Percentiles rank a stretch among this genome's conserved stretches.
These are phyloP conservation scores for Lentinula raphanica DNA, from an alignment of 768 basidiomycete genomes.

Conservation along the genomic window DNA sequence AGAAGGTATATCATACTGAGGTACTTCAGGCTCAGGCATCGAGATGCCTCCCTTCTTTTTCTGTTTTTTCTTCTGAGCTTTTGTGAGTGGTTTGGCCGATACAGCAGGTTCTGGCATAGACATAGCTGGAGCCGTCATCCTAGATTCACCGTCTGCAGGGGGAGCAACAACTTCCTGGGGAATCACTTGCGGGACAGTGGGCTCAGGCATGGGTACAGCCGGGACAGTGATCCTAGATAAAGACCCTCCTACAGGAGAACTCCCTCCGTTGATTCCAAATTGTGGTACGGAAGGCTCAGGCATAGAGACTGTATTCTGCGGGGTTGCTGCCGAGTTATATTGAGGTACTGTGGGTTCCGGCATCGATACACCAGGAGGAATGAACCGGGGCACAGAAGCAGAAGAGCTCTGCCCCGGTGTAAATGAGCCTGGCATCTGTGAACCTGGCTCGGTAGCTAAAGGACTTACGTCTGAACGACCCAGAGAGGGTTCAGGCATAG, in stretches of 20 bases:
- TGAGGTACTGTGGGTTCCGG: background rate
- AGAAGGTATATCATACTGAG: background rate
- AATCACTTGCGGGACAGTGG: background rate
- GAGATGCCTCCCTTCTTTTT: background rate
- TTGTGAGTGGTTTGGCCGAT: background rate
- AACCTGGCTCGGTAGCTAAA: too few species aligned
- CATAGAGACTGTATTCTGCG: background rate
- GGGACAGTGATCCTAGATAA: background rate
- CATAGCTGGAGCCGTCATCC: background rate
- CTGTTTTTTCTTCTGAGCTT: background rate
- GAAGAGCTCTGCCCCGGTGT: background rate
- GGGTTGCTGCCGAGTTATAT: background rate
- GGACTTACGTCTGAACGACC: background rate
- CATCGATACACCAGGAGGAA: background rate
- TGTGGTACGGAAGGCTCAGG: background rate
- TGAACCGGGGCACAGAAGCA: background rate
- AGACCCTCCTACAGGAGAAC: background rate
- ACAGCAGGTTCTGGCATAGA: conserved; percentile 1
- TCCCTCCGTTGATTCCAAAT: background rate
- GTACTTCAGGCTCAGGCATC: background rate
- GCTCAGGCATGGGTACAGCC: conserved; percentile 1
- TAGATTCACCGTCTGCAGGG: background rate
- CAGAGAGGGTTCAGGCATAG: background rate
- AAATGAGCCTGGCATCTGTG: background rate
- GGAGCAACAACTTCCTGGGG: background rate